These are phyloP conservation scores for Sporothrix brunneoviolacea DNA, from an alignment of 2,329 filamentous ascomycete genomes.

Conservation along the genomic window DNA sequence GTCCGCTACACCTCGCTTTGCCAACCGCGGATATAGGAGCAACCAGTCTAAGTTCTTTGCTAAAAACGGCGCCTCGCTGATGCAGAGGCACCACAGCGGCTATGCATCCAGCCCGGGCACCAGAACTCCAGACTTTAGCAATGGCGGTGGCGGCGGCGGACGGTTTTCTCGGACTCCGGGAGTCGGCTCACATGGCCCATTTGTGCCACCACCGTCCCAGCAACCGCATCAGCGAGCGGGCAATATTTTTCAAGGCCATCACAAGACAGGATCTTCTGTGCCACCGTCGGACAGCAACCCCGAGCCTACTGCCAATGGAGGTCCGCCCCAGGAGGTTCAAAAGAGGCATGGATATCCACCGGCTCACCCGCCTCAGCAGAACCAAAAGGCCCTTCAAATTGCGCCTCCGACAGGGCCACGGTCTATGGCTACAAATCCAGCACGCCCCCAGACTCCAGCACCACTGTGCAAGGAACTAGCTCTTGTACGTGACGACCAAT, in stretches of 20 bases:
- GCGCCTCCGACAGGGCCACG: background rate
- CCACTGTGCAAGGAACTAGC: constrained; percentile 1
- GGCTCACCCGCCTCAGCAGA: background rate
- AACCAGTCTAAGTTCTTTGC: constrained; percentile 8
- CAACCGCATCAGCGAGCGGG: background rate
- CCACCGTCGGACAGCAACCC: background rate
- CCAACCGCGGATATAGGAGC: background rate
- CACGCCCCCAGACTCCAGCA: background rate
- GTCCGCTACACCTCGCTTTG: background rate
- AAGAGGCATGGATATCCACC: no score
- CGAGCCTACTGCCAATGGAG: no score
- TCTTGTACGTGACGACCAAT: background rate
- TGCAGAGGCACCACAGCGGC: background rate
- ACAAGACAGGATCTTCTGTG: background rate
- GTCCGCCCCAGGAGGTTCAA: no score
- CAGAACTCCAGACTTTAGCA: constrained; percentile 1
- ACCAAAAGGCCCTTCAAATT: background rate
- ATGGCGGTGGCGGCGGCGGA: background rate
- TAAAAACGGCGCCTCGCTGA: background rate
- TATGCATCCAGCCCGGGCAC: background rate
- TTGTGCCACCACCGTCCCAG: background rate
- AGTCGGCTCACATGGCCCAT: background rate
- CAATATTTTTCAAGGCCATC: background rate
- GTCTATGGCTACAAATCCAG: background rate
- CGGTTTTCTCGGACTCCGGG: background rate